phyloP scores from a whole-genome alignment of 148 eudicot species.

The Nepenthes gracilis region DNA sequence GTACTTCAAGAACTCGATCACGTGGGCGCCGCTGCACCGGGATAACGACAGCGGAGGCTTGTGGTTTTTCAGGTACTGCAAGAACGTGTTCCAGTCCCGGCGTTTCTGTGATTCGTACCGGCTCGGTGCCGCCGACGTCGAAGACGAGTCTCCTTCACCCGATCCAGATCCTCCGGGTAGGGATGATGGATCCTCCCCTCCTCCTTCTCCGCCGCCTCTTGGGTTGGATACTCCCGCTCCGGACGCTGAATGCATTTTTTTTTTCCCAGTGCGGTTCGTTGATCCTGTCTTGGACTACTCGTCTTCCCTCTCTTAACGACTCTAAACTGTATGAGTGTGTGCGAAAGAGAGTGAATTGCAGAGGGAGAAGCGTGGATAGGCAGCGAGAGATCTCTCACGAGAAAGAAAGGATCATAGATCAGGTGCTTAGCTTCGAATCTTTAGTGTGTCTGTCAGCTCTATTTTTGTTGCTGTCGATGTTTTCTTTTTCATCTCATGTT shows the following conservation, averaged over 20 bases:
- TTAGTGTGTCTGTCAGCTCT: not conserved
- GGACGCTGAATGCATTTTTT: constrained; percentile 9
- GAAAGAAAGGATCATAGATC: not conserved
- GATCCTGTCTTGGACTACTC: no score
- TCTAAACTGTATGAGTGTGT: no score
- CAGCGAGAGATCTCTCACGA: not conserved
- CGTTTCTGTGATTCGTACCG: constrained; percentile 64
- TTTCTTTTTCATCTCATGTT: not conserved
- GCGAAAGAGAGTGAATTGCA: no score
- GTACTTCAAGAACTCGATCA: constrained; percentile 55
- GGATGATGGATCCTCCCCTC: no score
- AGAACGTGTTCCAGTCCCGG: constrained; percentile 65
- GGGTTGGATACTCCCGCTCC: constrained; percentile 5
- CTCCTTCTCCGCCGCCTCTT: no score
- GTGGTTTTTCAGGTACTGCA: constrained; percentile 57
- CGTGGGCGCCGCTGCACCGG: constrained; percentile 67
- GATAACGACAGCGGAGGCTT: constrained; percentile 47
- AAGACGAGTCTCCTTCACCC: constrained; percentile 2
- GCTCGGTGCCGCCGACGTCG: constrained; percentile 14
- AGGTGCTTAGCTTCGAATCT: not conserved
- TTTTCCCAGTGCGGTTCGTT: no score
- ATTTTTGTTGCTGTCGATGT: not conserved
- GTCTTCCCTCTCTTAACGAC: no score
- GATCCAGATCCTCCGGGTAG: not conserved
- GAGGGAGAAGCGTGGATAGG: no score